Base-by-base conservation (phyloP, 1,284 basidiomycete genomes). In the Naganishia liquefaciens region DNA sequence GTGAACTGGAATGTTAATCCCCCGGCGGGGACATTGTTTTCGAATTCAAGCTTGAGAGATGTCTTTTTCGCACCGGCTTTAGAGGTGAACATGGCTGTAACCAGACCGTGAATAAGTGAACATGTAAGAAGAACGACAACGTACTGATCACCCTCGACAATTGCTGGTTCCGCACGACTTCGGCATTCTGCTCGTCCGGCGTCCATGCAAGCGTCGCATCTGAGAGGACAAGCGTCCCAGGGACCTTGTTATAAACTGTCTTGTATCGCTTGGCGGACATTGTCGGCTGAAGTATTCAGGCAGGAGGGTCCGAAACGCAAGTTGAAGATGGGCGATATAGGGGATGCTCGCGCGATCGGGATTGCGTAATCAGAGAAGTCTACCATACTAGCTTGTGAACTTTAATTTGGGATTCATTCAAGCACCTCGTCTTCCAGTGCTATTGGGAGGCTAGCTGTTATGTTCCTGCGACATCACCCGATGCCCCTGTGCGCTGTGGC, bases 1-100 rank as follows among this genome's bases (percentile, higher is more conserved):
- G 77, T 76, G 64, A 79, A 79, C 21, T 72, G 74, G 69, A 79
- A 78, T 19, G 70, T 66, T 15, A 79, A 70, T 13, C 78, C 78
- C 43, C 75, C 75, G 11, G 64, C 54, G 5, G 78, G 78, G 2
- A 77, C 61, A 58, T 79, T 72, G 58, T 79, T 75, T 53, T 73
- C 72, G 69, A 79, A 79, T 25, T 72, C 33, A 42, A 79, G 66
- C 66, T 76, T 78, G 60, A 78, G 70, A 10, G 72, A 74, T n/a
- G 71, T 67, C 42, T 71, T 72, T 40, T 72, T 66, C 17, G 72
- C 68, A 13, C 72, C 76, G 3, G 74, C 72, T 68, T 77, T 79
- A 30, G 71, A 74, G 19, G 77, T 75, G 23, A 77, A 70, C 77
- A 79, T 77, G 44, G 70, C 77, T 79, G 37, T n/a, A 60, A 9